Evolutionary conservation across 208 protist genomes (phyloP).

Genomic region (Herpetomonas tarakana): DNA sequence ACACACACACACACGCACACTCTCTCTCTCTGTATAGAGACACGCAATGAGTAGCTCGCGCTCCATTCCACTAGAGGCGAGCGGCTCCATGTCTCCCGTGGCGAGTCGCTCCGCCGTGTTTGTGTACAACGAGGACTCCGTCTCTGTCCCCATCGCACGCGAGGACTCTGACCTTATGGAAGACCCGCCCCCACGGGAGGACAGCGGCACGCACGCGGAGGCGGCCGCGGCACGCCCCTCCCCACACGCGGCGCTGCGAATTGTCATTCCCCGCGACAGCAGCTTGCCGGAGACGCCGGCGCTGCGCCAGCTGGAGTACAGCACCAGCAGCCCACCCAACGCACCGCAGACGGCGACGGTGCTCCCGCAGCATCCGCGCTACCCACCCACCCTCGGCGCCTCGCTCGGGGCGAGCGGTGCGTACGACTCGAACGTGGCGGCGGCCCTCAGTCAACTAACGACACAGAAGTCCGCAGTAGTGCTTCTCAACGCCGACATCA

Average conservation of each 20-base stretch:
- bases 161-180: background rate
- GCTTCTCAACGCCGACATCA: conserved; percentile 19
- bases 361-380: background rate
- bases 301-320: background rate
- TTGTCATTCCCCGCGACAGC: background rate
- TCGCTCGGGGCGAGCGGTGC: background rate
- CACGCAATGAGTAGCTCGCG: background rate
- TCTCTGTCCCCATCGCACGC: background rate
- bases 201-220: background rate
- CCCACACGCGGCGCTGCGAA: background rate
- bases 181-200: background rate
- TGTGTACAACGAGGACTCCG: background rate
- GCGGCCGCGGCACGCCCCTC: no score
- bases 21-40: conserved; percentile 7
- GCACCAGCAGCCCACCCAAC: background rate
- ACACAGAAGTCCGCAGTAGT: conserved; percentile 22
- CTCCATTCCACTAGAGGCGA: background rate
- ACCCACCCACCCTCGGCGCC: conserved; percentile 3
- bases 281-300: background rate
- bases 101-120: background rate
- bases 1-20: no score
- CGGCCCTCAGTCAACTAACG: background rate
- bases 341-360: conserved; percentile 13
- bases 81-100: background rate
- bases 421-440: conserved; percentile 4